Conservation (phyloP, 257 asterid genomes). For the Ballota nigra region DNA sequence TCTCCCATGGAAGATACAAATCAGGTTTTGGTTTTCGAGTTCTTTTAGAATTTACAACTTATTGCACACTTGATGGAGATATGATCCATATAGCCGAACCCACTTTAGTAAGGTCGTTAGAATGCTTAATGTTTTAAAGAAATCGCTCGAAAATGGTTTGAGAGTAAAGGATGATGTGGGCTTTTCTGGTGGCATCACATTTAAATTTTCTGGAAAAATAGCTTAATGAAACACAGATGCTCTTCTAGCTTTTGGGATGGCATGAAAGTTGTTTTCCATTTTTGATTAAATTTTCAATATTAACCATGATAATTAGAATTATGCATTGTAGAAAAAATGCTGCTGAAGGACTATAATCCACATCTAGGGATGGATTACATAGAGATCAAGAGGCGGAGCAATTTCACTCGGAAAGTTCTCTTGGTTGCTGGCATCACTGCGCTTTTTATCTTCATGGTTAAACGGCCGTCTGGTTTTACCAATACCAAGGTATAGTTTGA, state of each 20-base stretch:
- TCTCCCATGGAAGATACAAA: conserved; percentile 10
- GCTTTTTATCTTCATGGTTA: conserved; percentile 46
- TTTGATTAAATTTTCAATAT: neutral
- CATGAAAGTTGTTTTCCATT: neutral
- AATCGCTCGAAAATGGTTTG: neutral
- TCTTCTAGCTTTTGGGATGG: neutral
- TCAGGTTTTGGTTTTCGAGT: neutral
- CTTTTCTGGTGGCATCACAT: neutral
- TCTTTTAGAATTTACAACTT: neutral
- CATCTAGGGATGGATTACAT: conserved; percentile 56
- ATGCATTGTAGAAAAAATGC: conserved; percentile 7
- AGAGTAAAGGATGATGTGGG: neutral
- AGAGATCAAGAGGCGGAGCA: conserved; percentile 51
- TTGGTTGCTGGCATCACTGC: conserved; percentile 60
- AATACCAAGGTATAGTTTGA: conserved; percentile 46
- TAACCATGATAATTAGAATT: neutral
- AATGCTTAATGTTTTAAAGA: neutral
- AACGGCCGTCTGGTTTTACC: conserved; percentile 35
- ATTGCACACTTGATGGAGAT: neutral
- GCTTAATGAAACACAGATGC: neutral
- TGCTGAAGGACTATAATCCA: conserved; percentile 13
- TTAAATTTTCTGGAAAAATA: neutral
- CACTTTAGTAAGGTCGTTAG: no score
- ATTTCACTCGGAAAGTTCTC: conserved; percentile 46
- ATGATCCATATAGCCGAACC: no score